Evolutionary conservation across 1,284 basidiomycete genomes (phyloP), one percentile per base, ranked within the genome.

Genomic region (Papiliotrema nemorosa): DNA sequence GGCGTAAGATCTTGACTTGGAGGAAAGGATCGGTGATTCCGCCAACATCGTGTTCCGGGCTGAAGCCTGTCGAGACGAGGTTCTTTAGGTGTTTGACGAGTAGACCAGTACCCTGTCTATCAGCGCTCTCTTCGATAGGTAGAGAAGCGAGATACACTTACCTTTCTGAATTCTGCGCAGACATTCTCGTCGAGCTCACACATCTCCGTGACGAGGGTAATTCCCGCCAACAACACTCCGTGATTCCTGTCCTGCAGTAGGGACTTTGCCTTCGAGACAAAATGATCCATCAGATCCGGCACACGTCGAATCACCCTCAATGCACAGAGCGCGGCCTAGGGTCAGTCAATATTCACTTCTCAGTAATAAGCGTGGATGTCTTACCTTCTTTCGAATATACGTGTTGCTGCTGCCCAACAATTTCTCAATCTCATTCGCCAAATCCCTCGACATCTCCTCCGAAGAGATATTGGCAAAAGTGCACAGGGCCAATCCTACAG

Each of bases 381-480:
- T 43, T 57, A 89, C 92, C 85, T 98, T 99, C 76, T 97, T 97
- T 50, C 96, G 88, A 59, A 98, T 97, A 76, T 99, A 99, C 6
- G 94, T 91, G 75, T 98, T 99, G 66, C 89, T 94, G 42, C 91
- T 96, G 10, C 94, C 94, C 57, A 99, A 78, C 6, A 98, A 80
- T 78, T 97, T 97, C 78, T 97, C 94, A 61, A 99, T 88, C 78
- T 98, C 96, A 66, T 96, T 93, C 41, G 87, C 88, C 64, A 97
- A 78, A 79, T 97, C 93, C 63, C 92, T 84, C 20, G 92, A 92
- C 93, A 97, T 97, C 76, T 97, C 92, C 75, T 98, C 96, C 12
- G 92, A 97, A 9, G 96, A 90, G 60, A 98, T 98, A 70, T 98
- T 97, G 57, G 94, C 96, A 72, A 99, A 98, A 0, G 96, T 98